These are phyloP conservation scores for apple (Malus domestica) DNA, from an alignment of 306 rosid genomes.

Conservation along the genomic window DNA sequence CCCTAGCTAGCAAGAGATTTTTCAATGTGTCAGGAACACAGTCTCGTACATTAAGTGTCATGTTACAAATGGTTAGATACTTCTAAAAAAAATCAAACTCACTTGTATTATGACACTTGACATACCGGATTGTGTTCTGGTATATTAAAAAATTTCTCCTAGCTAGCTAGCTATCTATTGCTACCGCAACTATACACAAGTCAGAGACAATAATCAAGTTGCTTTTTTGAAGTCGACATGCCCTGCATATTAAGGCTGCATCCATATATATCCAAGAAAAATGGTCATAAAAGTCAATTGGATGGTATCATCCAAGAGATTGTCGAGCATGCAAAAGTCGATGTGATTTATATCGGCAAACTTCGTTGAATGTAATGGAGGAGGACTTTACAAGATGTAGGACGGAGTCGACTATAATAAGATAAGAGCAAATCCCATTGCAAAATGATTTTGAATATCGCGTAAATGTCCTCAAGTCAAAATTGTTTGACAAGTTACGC, in stretches of 20 bases:
- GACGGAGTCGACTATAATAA: constrained; percentile 2
- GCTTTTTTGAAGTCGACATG: constrained; percentile 2
- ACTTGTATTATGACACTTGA: no score
- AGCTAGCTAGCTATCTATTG: not conserved
- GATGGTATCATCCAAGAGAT: not conserved
- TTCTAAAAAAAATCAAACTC: no score
- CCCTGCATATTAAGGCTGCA: not conserved
- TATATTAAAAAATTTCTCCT: not conserved
- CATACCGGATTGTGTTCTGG: rapidly evolving
- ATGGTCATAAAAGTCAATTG: constrained; percentile 1
- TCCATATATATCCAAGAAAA: not conserved
- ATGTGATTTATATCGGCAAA: constrained; percentile 11
- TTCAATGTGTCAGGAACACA: rapidly evolving
- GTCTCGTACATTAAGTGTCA: no score
- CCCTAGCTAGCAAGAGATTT: not conserved
- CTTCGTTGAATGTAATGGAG: constrained; percentile 18
- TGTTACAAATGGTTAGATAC: no score
- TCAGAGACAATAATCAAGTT: constrained; percentile 7
- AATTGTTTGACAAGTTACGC: not conserved
- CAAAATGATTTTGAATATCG: not conserved
- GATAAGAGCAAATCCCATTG: not conserved
- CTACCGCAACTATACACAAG: no score
- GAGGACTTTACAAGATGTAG: constrained; percentile 2
- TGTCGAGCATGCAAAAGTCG: constrained; percentile 1
- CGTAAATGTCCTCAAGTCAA: not conserved